Conservation (phyloP, 2,329 filamentous ascomycete genomes). For the Trichoderma sp. region DNA sequence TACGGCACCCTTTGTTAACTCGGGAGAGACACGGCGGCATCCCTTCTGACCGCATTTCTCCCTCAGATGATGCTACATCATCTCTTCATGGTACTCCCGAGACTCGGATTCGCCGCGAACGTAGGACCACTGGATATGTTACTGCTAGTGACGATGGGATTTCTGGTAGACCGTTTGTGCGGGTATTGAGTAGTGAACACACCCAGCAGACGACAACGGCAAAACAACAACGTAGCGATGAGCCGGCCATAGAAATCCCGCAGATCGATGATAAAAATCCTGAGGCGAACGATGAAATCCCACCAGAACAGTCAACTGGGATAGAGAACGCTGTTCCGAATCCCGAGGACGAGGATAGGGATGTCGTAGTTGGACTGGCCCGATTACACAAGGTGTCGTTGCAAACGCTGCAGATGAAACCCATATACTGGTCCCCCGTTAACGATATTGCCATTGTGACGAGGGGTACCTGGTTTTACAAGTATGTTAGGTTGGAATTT, state of each 20-base stretch:
- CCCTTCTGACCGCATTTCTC: not conserved
- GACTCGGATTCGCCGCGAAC: slow-evolving; percentile 26
- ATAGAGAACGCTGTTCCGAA: slow-evolving; percentile 4
- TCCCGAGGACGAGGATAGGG: slow-evolving; percentile 36
- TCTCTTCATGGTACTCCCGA: slow-evolving; percentile 19
- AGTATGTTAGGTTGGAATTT: slow-evolving; percentile 37
- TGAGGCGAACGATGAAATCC: slow-evolving; percentile 13
- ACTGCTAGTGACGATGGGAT: slow-evolving; percentile 47
- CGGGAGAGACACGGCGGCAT: not conserved
- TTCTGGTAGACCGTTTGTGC: slow-evolving; percentile 52
- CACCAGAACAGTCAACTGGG: slow-evolving; percentile 14
- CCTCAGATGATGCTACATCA: not conserved
- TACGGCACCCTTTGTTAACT: slow-evolving; percentile 4
- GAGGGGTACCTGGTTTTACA: slow-evolving; percentile 95
- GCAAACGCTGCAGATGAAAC: slow-evolving; percentile 82
- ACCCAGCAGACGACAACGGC: slow-evolving; percentile 18
- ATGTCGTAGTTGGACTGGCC: slow-evolving; percentile 85
- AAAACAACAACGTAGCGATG: slow-evolving; percentile 9
- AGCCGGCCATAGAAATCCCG: not conserved
- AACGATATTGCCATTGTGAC: slow-evolving; percentile 82
- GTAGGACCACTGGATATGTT: slow-evolving; percentile 24
- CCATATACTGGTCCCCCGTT: slow-evolving; percentile 95
- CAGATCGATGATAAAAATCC: not conserved
- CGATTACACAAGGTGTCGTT: slow-evolving; percentile 84
- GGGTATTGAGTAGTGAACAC: slow-evolving; percentile 40